phyloP scores from a whole-genome alignment of 768 basidiomycete genomes.

The Bullera alba region DNA sequence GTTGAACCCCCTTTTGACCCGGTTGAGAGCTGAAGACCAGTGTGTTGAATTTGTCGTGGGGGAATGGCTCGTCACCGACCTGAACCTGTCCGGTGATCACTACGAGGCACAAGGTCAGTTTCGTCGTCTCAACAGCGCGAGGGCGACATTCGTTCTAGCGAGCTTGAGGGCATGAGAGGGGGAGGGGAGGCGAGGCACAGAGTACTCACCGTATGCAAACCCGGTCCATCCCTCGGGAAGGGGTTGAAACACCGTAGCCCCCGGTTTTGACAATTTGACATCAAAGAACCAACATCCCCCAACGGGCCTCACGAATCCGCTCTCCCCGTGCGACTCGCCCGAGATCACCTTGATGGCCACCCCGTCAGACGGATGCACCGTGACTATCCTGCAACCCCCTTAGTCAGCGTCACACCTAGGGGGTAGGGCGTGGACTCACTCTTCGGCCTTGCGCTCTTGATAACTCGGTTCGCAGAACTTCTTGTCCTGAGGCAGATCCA shows the following conservation, averaged over 20 bases:
- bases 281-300: constrained; percentile 96
- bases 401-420: background rate
- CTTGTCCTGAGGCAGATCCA: constrained; percentile 50
- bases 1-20: constrained; percentile 61
- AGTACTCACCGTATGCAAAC: constrained; percentile 67
- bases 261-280: constrained; percentile 59
- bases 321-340: constrained; percentile 72
- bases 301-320: constrained; percentile 75
- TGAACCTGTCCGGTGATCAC: constrained; percentile 62
- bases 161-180: background rate
- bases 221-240: constrained; percentile 83
- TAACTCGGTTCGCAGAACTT: constrained; percentile 62
- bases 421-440: constrained; percentile 27
- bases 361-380: constrained; percentile 28
- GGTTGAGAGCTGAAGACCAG: constrained; percentile 64
- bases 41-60: constrained; percentile 64
- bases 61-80: constrained; percentile 52
- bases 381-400: constrained; percentile 51
- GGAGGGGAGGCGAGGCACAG: background rate
- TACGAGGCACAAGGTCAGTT: constrained; percentile 25
- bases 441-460: constrained; percentile 40
- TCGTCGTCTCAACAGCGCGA: background rate
- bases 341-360: constrained; percentile 75
- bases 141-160: background rate
- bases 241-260: constrained; percentile 65